Conservation (phyloP, 768 basidiomycete species). For the Boletellus sp. region DNA sequence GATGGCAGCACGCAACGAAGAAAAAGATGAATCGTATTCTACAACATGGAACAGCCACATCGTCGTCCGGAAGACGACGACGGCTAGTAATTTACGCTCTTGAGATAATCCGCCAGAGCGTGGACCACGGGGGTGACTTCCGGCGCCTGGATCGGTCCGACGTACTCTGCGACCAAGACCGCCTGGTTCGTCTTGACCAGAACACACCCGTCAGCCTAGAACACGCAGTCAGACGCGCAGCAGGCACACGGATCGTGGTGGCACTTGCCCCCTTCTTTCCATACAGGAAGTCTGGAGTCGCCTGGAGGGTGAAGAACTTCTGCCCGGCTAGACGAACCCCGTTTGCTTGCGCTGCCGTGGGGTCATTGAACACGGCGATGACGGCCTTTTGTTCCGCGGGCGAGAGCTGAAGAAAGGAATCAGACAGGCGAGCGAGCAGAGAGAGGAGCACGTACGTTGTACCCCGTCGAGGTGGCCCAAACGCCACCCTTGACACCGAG, state of each 20-base stretch:
- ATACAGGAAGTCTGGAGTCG: constrained; percentile 52
- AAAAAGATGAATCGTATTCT: neutral
- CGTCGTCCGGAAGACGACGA: neutral
- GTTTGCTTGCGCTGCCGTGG: constrained; percentile 39
- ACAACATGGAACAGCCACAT: neutral
- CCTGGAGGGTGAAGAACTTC: constrained; percentile 73
- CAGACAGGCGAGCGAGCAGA: neutral
- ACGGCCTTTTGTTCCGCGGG: constrained; percentile 24
- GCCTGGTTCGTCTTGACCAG: constrained; percentile 81
- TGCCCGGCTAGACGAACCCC: constrained; percentile 63
- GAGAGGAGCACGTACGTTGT: constrained; percentile 9
- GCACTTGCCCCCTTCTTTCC: constrained; percentile 71
- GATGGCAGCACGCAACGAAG: constrained; percentile 19
- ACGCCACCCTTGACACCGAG: constrained; percentile 28
- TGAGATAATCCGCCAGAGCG: constrained; percentile 74
- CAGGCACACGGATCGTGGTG: neutral
- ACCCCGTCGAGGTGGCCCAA: constrained; percentile 26
- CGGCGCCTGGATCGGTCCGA: constrained; percentile 53
- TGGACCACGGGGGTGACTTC: constrained; percentile 67
- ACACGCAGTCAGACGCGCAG: neutral
- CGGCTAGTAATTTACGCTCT: constrained; percentile 47
- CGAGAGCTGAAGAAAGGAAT: constrained; percentile 13
- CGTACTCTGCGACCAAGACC: constrained; percentile 74
- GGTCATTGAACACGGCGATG: constrained; percentile 41
- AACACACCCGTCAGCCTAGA: constrained; percentile 66